A percentile compares a stretch with the other conserved stretches of the same genome.
Conservation (phyloP, 208 protist species). For the Leishmania tarentolae region DNA sequence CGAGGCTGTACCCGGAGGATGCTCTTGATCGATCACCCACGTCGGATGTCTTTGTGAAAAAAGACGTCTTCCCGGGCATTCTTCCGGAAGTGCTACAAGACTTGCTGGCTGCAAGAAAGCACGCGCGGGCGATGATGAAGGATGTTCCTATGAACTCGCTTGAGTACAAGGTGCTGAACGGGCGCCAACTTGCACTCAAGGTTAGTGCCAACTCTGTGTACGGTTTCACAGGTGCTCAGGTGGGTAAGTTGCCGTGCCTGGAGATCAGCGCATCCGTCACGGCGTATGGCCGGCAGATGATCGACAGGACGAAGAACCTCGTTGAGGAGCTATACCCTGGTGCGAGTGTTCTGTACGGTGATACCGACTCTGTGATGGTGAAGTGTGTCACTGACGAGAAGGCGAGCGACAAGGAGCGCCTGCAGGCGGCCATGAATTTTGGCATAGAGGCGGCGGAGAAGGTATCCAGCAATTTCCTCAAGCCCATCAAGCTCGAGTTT, state of each 20-base stretch:
- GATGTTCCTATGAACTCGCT: slow-evolving; percentile 75
- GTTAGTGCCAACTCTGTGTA: slow-evolving; percentile 99
- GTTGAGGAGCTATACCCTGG: slow-evolving; percentile 98
- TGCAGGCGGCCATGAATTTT: slow-evolving; percentile 75
- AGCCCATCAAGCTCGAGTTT: slow-evolving; percentile 99
- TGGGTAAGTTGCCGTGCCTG: slow-evolving; percentile 99
- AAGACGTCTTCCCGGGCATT: slow-evolving; percentile 75
- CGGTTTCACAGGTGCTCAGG: slow-evolving; percentile 99
- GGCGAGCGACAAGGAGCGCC: slow-evolving; percentile 61
- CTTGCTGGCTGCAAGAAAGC: slow-evolving; percentile 76
- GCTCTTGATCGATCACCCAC: slow-evolving; percentile 74
- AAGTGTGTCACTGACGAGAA: slow-evolving; percentile 72
- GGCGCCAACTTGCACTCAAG: slow-evolving; percentile 99
- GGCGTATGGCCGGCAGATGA: slow-evolving; percentile 99
- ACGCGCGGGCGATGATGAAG: slow-evolving; percentile 85
- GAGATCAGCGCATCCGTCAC: slow-evolving; percentile 96
- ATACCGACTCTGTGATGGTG: slow-evolving; percentile 99
- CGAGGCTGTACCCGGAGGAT: slow-evolving; percentile 85
- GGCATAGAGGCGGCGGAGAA: slow-evolving; percentile 93
- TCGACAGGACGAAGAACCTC: slow-evolving; percentile 95
- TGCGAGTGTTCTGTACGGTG: slow-evolving; percentile 98
- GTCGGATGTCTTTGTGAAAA: slow-evolving; percentile 81
- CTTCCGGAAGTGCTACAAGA: slow-evolving; percentile 88
- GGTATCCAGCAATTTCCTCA: slow-evolving; percentile 80
- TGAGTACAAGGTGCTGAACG: slow-evolving; percentile 95